Base-by-base conservation (phyloP, 2,329 filamentous ascomycete species). In the Aspergillus phoenicis region DNA sequence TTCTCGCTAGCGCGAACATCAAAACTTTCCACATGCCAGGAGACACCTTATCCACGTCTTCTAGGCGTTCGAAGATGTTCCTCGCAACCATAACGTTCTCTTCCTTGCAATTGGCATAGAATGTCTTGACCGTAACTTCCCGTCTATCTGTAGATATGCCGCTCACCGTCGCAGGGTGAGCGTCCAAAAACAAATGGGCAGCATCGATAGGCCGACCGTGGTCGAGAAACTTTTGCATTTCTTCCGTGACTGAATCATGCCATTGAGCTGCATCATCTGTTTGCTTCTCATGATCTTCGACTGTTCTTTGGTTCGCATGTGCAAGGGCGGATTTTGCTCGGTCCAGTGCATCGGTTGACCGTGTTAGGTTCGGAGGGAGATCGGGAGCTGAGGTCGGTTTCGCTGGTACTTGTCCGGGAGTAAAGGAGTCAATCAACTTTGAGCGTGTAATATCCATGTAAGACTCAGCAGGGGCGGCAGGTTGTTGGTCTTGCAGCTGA, bases 51-150 rank as follows among this genome's bases (percentile, higher is more conserved):
- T 72, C 68, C 49, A 77, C 63, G 20, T 66, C 64, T 52, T 76
- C 72, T 54, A 79, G 59, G 20, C 73, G 72, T 20, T 71, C 59
- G 53, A 78, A 79, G 2, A 79, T 48, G 52, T 66, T 72, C 30
- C 73, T 66, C n/a, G 77, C 77, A 10, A 78, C 68, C 53, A 74
- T 76, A 1, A 77, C 68, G 48, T 79, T 79, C 5, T 71, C 71
- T 41, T 71, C 68, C 45, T 67, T 68, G 63, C 77, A 75, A 57
- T 78, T 79, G 13, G 66, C 63, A 33, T 70, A 73, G 59, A 79
- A 77, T 5, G 75, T 54, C 15, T 69, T 59, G 36, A 71, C 60
- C 20, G 69, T 71, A 39, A 78, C 68, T 17, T 75, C 68, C 58
- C 70, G 69, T 36, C 66, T 68, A 48, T 70, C 68, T 17, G 59